Conservation (phyloP, 345 rosid genomes). For the Ceriops decandra region DNA sequence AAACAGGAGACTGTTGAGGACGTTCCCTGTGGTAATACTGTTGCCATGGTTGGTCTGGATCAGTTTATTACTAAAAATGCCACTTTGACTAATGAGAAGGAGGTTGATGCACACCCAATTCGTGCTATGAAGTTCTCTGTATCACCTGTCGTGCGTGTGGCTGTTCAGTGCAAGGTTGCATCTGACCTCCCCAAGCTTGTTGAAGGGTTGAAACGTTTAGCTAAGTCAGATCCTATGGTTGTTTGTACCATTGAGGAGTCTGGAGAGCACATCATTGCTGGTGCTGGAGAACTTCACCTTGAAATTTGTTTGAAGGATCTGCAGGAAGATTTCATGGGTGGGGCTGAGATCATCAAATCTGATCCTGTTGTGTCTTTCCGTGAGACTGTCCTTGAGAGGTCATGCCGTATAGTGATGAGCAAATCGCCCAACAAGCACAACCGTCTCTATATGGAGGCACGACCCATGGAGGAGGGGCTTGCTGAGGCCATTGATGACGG, state of each 20-base stretch:
- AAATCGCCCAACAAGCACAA: constrained; percentile 75
- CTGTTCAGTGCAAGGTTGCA: constrained; percentile 82
- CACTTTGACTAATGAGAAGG: constrained; percentile 75
- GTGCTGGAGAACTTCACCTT: constrained; percentile 81
- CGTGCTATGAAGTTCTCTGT: constrained; percentile 93
- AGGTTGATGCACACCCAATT: constrained; percentile 80
- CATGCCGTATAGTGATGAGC: constrained; percentile 54
- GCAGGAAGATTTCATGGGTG: constrained; percentile 80
- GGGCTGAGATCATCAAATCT: constrained; percentile 68
- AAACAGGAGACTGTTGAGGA: constrained; percentile 81
- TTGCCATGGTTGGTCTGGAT: constrained; percentile 78
- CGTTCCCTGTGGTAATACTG: constrained; percentile 89
- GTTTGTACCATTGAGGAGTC: constrained; percentile 74
- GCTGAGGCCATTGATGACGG: constrained; percentile 84
- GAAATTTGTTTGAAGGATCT: constrained; percentile 83
- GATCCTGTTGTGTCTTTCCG: constrained; percentile 82
- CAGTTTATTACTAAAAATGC: constrained; percentile 79
- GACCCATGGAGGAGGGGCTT: constrained; percentile 76
- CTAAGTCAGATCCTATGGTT: constrained; percentile 91
- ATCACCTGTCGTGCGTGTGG: constrained; percentile 85
- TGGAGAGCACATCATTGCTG: constrained; percentile 80
- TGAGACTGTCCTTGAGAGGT: constrained; percentile 62
- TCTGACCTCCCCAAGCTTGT: constrained; percentile 90
- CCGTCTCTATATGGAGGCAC: constrained; percentile 81
- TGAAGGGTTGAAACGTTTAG: constrained; percentile 77